Evolutionary conservation across 805 yeast species (phyloP).

Genomic region (Middelhovenomyces tepae): DNA sequence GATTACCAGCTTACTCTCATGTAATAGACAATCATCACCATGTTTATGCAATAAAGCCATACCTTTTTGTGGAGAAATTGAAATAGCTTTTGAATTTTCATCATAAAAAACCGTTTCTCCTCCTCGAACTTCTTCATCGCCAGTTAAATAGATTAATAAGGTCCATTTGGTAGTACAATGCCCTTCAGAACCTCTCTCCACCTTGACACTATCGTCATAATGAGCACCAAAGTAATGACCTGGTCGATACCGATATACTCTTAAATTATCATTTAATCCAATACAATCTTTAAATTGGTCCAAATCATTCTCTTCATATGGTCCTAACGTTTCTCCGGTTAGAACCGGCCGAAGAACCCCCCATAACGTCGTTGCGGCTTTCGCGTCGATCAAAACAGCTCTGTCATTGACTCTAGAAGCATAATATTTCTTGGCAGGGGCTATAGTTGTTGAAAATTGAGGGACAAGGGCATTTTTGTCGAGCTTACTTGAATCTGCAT

Average conservation of each 20-base stretch:
- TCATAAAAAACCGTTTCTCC: slow-evolving; percentile 52
- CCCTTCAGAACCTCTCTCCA: slow-evolving; percentile 33
- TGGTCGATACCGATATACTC: slow-evolving; percentile 45
- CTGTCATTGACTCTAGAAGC: slow-evolving; percentile 55
- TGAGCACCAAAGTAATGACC: slow-evolving; percentile 57
- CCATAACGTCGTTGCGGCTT: slow-evolving; percentile 37
- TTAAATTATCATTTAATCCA: slow-evolving; percentile 47
- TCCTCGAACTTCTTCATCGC: slow-evolving; percentile 44
- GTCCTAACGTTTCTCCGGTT: too few relatives aligned
- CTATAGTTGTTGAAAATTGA: slow-evolving; percentile 27
- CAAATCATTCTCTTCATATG: slow-evolving; percentile 19
- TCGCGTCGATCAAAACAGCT: slow-evolving; percentile 32
- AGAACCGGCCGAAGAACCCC: slow-evolving; percentile 26
- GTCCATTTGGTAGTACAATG: slow-evolving; percentile 56
- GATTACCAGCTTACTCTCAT: slow-evolving; percentile 46
- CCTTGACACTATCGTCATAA: slow-evolving; percentile 48
- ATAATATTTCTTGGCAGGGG: slow-evolving; percentile 42
- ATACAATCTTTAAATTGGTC: slow-evolving; percentile 18
- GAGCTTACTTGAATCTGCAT: not conserved
- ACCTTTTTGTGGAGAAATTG: slow-evolving; percentile 43
- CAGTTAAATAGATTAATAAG: slow-evolving; percentile 46
- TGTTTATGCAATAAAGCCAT: slow-evolving; percentile 56
- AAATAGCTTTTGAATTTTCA: slow-evolving; percentile 21
- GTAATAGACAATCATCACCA: slow-evolving; percentile 54
- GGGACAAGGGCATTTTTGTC: not conserved